A percentile compares a stretch with the other conserved stretches of the same genome.
Conservation (phyloP, 345 rosid genomes). For the Arabidopsis arenosa region DNA sequence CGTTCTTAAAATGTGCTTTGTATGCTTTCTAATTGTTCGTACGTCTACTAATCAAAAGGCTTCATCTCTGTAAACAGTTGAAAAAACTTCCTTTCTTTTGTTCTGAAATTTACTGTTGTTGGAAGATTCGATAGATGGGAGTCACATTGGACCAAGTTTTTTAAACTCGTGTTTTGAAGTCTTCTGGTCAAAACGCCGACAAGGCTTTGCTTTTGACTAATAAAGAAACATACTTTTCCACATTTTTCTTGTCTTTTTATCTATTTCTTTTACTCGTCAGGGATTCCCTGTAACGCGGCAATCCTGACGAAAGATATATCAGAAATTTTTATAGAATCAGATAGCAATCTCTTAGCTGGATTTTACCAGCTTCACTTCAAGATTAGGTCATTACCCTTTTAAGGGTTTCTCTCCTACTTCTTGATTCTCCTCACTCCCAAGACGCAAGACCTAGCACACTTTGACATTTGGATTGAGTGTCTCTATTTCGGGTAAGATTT, state of each 20-base stretch:
- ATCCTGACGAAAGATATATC: constrained; percentile 23
- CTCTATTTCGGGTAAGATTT: constrained; percentile 2
- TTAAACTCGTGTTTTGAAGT: constrained; percentile 3
- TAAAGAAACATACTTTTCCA: constrained; percentile 25
- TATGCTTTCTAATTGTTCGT: constrained; percentile 22
- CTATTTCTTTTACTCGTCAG: constrained; percentile 32
- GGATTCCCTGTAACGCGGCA: constrained; percentile 47
- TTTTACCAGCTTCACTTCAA: neutral
- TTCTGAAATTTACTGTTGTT: neutral
- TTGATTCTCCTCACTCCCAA: constrained; percentile 1
- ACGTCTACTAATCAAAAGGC: constrained; percentile 10
- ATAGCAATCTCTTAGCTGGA: neutral
- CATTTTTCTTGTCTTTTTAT: constrained; percentile 29
- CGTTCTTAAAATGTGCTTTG: constrained; percentile 17
- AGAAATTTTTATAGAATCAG: constrained; percentile 5
- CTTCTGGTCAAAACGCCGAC: constrained; percentile 42
- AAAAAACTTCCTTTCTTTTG: neutral
- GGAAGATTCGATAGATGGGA: neutral
- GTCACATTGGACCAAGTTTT: constrained; percentile 34
- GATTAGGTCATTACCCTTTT: constrained; percentile 20
- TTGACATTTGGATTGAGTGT: constrained; percentile 7
- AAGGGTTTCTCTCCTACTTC: constrained; percentile 1
- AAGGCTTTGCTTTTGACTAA: constrained; percentile 31
- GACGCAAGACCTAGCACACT: constrained; percentile 16
- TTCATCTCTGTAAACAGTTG: constrained; percentile 30